A percentile compares a stretch with the other conserved stretches of the same genome.
These are phyloP conservation scores for Hemileccinum hortonii DNA, from an alignment of 1,284 basidiomycete genomes.

Conservation along the genomic window DNA sequence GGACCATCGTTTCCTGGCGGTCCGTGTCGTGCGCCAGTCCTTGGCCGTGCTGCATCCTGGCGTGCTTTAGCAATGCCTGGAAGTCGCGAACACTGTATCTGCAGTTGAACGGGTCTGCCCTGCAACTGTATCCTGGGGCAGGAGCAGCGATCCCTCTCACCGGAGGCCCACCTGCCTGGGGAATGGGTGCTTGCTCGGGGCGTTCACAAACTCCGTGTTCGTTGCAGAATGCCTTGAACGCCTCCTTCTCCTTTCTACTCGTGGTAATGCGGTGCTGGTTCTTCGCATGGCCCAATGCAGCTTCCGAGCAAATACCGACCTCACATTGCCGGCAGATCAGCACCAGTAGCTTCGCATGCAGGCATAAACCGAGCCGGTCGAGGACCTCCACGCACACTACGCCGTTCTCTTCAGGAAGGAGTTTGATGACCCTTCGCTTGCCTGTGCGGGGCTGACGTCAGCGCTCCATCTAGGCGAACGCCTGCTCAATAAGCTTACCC, in stretches of 20 bases:
- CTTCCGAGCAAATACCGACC: not conserved
- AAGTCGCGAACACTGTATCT: constrained; percentile 8
- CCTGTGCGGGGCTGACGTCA: too few species aligned
- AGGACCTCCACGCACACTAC: not conserved
- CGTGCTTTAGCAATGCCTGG: constrained; percentile 1
- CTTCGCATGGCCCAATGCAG: constrained; percentile 4
- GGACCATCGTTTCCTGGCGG: constrained; percentile 1
- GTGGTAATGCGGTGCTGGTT: not conserved
- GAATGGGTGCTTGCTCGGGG: not conserved
- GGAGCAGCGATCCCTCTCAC: constrained; percentile 5
- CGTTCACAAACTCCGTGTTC: not conserved
- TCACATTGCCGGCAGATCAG: constrained; percentile 9
- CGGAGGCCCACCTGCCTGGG: constrained; percentile 5
- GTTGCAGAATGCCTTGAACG: not conserved
- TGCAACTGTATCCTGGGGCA: constrained; percentile 4
- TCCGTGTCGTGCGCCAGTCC: not conserved
- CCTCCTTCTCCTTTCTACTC: not conserved
- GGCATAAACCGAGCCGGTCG: not conserved
- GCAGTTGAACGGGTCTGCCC: constrained; percentile 5
- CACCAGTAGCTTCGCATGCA: constrained; percentile 3
- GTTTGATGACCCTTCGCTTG: not conserved
- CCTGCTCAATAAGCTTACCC: too few species aligned
- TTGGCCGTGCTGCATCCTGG: not conserved
- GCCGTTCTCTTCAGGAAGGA: constrained; percentile 6
- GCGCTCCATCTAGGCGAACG: too few species aligned